A percentile compares a stretch with the other conserved stretches of the same genome.
These are phyloP conservation scores for Eragrostis tef DNA, from an alignment of 202 grass and related monocot genomes.

Conservation along the genomic window DNA sequence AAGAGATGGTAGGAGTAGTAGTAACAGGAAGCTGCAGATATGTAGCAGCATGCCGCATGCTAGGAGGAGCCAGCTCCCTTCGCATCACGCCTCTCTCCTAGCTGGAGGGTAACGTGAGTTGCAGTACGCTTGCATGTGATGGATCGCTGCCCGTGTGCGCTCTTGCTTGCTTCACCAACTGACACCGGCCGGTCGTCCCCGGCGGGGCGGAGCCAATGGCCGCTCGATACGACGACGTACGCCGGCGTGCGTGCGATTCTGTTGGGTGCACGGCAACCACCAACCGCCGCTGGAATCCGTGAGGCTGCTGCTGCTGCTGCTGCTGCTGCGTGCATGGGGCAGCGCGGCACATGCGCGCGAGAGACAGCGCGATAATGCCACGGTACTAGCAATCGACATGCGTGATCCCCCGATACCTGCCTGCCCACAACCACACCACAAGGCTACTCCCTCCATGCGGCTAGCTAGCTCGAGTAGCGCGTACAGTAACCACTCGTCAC, in stretches of 20 bases:
- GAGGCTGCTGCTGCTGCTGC: too few relatives aligned
- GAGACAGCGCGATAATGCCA: neutral
- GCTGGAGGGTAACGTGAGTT: slow-evolving; percentile 19
- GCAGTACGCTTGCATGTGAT: slow-evolving; percentile 11
- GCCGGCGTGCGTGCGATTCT: neutral
- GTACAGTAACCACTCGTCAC: neutral
- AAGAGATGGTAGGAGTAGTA: neutral
- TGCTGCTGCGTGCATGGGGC: neutral
- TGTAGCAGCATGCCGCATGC: neutral
- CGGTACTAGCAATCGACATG: too few relatives aligned
- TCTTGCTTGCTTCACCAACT: too few relatives aligned
- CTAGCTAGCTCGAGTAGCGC: neutral
- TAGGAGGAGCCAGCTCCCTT: neutral
- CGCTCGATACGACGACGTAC: slow-evolving; percentile 7
- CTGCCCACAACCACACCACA: neutral
- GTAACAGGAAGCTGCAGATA: neutral
- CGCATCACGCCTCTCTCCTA: slow-evolving; percentile 13
- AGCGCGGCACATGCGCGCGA: neutral
- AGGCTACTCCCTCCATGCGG: too few relatives aligned
- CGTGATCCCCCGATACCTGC: neutral
- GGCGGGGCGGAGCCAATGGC: slow-evolving; percentile 20
- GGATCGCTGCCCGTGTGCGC: neutral
- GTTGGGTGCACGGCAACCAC: neutral
- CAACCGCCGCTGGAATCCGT: too few relatives aligned
- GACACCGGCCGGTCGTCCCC: neutral